phyloP scores from a whole-genome alignment of 164 flowering plant genomes.

The Nymphaea colorata region DNA sequence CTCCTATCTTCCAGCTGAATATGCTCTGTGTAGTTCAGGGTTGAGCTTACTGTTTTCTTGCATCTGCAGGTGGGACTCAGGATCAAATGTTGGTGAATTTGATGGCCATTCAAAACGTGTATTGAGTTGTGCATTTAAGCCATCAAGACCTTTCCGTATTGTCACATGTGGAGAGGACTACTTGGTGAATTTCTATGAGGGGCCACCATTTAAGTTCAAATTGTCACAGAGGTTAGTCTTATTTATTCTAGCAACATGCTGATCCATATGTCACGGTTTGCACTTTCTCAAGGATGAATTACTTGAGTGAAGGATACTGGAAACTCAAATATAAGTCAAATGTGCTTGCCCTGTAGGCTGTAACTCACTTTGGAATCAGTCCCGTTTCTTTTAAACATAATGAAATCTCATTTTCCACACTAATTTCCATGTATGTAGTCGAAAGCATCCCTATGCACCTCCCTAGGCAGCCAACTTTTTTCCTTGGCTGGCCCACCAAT shows the following conservation, averaged over 20 bases:
- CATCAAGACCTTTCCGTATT: conserved; percentile 91
- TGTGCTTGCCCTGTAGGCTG: no score
- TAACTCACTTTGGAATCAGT: no score
- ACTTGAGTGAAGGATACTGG: neutral
- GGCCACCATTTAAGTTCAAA: conserved; percentile 98
- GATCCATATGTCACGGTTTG: neutral
- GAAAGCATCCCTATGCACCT: no score
- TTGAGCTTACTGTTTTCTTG: neutral
- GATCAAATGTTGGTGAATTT: conserved; percentile 87
- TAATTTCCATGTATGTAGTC: no score
- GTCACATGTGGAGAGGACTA: conserved; percentile 97
- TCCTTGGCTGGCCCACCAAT: no score
- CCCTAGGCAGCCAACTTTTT: no score
- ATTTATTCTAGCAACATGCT: no score
- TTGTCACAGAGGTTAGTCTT: conserved; percentile 60
- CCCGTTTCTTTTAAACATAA: no score
- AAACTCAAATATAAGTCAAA: no score
- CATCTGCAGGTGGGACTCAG: conserved; percentile 90
- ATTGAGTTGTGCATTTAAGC: conserved; percentile 88
- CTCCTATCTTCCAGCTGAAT: no score
- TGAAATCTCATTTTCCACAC: no score
- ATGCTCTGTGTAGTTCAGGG: no score
- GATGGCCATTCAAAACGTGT: conserved; percentile 95
- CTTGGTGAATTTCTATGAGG: conserved; percentile 91
- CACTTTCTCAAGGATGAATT: neutral